Percentiles rank a stretch among this genome's conserved stretches.
These are phyloP conservation scores for Paramecium octaurelia DNA, from an alignment of 73 alveolate genomes.

Conservation along the genomic window DNA sequence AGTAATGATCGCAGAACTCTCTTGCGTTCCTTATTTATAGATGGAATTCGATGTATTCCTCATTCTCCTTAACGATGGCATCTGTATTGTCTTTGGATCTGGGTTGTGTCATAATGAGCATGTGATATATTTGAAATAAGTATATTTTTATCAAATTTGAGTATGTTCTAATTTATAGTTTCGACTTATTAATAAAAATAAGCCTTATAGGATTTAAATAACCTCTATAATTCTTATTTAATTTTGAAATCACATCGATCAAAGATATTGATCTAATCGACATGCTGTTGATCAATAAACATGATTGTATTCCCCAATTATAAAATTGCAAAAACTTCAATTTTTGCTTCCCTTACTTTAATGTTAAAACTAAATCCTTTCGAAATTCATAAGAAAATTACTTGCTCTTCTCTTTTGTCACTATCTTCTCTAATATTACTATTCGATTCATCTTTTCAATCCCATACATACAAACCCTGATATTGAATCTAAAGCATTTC, in stretches of 20 bases:
- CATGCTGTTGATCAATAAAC: neutral
- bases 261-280: neutral
- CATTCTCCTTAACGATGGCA: neutral
- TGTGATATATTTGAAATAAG: neutral
- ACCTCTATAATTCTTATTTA: neutral
- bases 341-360: neutral
- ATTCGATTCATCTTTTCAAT: neutral
- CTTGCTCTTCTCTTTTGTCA: neutral
- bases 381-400: neutral
- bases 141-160: neutral
- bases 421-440: neutral
- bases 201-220: neutral
- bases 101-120: neutral
- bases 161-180: neutral
- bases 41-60: neutral
- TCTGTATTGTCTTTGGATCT: neutral
- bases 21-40: neutral
- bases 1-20: neutral
- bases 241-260: neutral
- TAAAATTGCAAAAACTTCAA: neutral
- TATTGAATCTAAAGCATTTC: neutral
- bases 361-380: neutral
- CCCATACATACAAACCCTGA: neutral
- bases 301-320: constrained; percentile 1
- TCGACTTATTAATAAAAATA: neutral